Percentiles rank a stretch among this genome's conserved stretches.
These are phyloP conservation scores for Recurvomyces mirabilis DNA, from an alignment of 495 filamentous ascomycete genomes.

Conservation along the genomic window DNA sequence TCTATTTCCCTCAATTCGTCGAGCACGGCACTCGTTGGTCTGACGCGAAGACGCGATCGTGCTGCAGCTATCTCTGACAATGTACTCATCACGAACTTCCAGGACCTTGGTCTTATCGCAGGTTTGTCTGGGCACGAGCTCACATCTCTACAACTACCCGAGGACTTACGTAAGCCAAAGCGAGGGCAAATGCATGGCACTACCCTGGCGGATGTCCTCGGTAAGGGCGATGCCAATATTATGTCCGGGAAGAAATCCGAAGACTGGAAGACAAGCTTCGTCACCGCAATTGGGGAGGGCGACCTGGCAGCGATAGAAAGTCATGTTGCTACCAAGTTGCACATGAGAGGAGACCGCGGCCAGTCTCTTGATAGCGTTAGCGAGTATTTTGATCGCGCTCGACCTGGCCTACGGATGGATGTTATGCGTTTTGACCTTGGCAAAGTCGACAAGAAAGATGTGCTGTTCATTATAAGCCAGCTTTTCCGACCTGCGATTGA, in stretches of 20 bases:
- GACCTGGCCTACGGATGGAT: no score
- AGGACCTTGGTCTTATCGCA: conserved; percentile 24
- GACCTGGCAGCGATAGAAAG: conserved; percentile 44
- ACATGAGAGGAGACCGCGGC: not conserved
- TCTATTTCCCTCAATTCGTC: conserved; percentile 8
- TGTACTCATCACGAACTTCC: conserved; percentile 5
- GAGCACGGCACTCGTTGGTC: not conserved
- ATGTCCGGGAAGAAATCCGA: conserved; percentile 1
- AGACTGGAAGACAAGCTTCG: conserved; percentile 27
- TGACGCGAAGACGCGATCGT: conserved; percentile 20
- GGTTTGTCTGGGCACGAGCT: conserved; percentile 22
- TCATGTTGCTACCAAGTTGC: not conserved
- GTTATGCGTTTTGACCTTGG: no score
- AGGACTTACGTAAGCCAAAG: conserved; percentile 14
- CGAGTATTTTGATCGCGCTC: not conserved
- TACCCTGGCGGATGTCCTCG: conserved; percentile 26
- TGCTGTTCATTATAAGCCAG: conserved; percentile 6
- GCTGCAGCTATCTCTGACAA: not conserved
- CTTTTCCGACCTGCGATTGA: not conserved
- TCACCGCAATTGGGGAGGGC: conserved; percentile 34
- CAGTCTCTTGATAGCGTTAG: not conserved
- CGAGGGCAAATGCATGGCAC: conserved; percentile 6
- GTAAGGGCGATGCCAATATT: conserved; percentile 18
- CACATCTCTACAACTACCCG: conserved; percentile 25
- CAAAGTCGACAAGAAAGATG: no score